These are phyloP conservation scores for Aspergillus sp. DNA, from an alignment of 2,329 filamentous ascomycete genomes.

Conservation along the genomic window DNA sequence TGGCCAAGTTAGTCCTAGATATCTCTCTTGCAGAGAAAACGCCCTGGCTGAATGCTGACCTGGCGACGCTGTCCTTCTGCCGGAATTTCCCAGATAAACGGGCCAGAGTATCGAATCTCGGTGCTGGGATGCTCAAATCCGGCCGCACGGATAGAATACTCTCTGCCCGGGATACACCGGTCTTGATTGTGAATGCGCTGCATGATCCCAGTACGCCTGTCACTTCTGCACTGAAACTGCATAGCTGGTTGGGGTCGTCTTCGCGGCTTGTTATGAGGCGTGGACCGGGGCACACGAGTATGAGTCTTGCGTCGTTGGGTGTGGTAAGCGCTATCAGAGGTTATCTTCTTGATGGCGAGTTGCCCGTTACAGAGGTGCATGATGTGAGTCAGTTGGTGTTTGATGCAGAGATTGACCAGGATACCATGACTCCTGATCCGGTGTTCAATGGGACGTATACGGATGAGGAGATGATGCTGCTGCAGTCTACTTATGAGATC, in stretches of 20 bases:
- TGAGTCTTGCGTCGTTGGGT: not conserved
- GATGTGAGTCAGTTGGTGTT: conserved; percentile 1
- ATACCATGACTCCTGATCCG: not conserved
- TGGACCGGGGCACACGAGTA: not conserved
- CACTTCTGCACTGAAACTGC: not conserved
- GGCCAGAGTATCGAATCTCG: not conserved
- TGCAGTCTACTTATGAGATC: not conserved
- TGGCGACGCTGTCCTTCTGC: conserved; percentile 1
- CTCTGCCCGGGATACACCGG: not conserved
- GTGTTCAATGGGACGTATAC: not conserved
- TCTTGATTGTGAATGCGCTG: not conserved
- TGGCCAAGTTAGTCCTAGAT: not conserved
- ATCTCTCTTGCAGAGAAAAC: not conserved
- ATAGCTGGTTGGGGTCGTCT: not conserved
- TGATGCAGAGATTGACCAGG: not conserved
- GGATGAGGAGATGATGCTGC: not conserved
- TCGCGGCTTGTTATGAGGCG: not conserved
- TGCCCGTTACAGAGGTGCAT: not conserved
- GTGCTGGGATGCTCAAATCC: not conserved
- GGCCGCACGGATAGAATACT: not conserved
- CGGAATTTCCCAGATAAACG: conserved; percentile 1
- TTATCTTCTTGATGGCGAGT: not conserved
- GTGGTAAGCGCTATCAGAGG: not conserved
- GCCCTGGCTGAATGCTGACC: conserved; percentile 1
- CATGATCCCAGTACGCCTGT: not conserved